Conservation (phyloP, 345 rosid species). For the Salix udensis region DNA sequence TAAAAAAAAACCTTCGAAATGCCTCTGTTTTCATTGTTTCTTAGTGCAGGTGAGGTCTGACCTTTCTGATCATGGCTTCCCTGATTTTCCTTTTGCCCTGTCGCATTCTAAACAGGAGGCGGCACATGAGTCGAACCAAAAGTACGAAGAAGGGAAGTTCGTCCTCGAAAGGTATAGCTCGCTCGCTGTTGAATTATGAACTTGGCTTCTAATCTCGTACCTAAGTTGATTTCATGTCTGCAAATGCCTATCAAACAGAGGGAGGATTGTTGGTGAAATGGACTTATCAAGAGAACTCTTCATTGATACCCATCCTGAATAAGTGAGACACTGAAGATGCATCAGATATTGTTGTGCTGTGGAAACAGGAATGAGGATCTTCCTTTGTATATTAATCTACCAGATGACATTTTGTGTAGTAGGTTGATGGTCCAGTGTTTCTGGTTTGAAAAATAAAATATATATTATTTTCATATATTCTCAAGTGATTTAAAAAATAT, state of each 20-base stretch:
- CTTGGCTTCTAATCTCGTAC: neutral
- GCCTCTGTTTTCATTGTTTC: no score
- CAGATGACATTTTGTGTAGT: no score
- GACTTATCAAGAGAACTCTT: conserved; percentile 60
- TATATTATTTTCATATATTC: no score
- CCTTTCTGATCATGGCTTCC: neutral
- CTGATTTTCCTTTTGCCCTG: neutral
- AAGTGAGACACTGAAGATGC: conserved; percentile 56
- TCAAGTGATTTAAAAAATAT: no score
- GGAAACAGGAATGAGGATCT: no score
- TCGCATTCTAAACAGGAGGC: conserved; percentile 41
- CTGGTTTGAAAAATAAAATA: no score
- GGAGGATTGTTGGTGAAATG: conserved; percentile 69
- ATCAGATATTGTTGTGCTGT: neutral
- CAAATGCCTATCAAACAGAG: conserved; percentile 35
- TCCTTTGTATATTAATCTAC: no score
- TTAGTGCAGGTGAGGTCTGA: no score
- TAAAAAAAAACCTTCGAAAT: neutral
- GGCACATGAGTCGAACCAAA: conserved; percentile 67
- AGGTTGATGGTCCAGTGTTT: no score
- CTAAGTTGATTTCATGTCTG: neutral
- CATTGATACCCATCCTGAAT: conserved; percentile 51
- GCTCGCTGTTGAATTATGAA: conserved; percentile 11
- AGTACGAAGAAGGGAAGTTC: conserved; percentile 78
- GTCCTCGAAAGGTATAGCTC: conserved; percentile 70